Conservation (phyloP, 2,329 filamentous ascomycete genomes). For the Teratosphaeria gauchensis region DNA sequence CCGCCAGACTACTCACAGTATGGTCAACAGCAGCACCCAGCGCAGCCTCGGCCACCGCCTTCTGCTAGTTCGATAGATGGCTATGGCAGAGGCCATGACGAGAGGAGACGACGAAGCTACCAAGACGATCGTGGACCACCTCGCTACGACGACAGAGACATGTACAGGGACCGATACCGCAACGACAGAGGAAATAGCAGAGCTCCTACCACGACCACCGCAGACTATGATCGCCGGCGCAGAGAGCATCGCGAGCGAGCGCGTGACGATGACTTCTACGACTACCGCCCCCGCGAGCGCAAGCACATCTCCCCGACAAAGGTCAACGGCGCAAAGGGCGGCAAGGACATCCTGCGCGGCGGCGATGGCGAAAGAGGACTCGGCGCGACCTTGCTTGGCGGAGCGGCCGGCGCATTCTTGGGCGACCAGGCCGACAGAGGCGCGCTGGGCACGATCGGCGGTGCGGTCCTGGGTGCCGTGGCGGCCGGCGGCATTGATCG, state of each 20-base stretch:
- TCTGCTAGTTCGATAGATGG: background rate
- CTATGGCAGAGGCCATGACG: background rate
- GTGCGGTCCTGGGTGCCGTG: slow-evolving; percentile 17
- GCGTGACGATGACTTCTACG: background rate
- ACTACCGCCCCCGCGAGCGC: slow-evolving; percentile 4
- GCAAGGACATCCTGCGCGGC: slow-evolving; percentile 17
- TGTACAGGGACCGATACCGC: background rate
- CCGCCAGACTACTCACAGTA: slow-evolving; percentile 4
- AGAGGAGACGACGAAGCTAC: background rate
- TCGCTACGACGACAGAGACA: background rate
- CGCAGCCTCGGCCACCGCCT: background rate
- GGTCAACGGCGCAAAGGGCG: background rate
- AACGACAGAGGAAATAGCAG: background rate
- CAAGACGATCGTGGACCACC: background rate
- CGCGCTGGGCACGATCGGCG: slow-evolving; percentile 17
- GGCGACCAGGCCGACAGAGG: slow-evolving; percentile 13
- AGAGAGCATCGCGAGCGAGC: background rate
- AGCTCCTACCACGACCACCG: slow-evolving; percentile 1
- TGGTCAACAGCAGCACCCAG: background rate
- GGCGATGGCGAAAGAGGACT: slow-evolving; percentile 16
- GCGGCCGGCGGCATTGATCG: slow-evolving; percentile 16
- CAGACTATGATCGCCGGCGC: slow-evolving; percentile 6
- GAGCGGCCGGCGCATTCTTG: slow-evolving; percentile 18
- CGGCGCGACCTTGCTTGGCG: slow-evolving; percentile 18
- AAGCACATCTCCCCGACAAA: background rate